Evolutionary conservation across 441 rosid genomes (phyloP), one percentile per base, ranked within the genome.

Genomic region (Viola pubescens): DNA sequence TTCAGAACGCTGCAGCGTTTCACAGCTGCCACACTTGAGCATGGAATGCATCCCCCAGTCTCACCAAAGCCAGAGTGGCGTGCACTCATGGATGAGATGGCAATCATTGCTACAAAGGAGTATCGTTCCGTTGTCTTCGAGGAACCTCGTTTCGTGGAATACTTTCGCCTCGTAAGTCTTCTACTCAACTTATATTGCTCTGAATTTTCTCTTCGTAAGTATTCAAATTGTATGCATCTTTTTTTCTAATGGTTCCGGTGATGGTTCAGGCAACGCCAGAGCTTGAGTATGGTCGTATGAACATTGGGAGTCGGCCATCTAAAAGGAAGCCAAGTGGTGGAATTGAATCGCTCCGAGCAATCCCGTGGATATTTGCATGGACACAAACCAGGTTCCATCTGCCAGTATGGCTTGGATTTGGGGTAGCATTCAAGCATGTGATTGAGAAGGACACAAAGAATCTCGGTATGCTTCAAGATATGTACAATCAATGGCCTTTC

Each of bases 361-460:
- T 94, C 66, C 96, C 97, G 0, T 88, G 96, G 97, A 94, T 94
- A 61, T 94, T 94, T 68, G 97, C 91, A 2, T 91, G 98, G 98
- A 91, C 95, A 0, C 98, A 82, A 63, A 91, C 98, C 8, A 82
- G 95, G 75, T 89, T 92, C 69, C 97, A 89, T 76, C 90, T 90
- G 37, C 96, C 97, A 3, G 88, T 92, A 3, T 88, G 98, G 97
- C 86, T 88, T 42, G 98, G 97, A 19, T 87, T 92, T 57, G 97
- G 97, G 52, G 79, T 76, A 9, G 98, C 97, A 1, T 83, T 86
- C 49, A 88, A 63, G 58, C 83, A 86, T 7, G 70, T 73, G 0
- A 77, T 88, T 26, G 54, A 81, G 66, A 86, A 83, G 58, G 92
- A 86, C 26, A 67, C 64, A 0, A 82, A 64, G 66, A 92, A 88